Evolutionary conservation across 441 rosid species (phyloP).

Genomic region (Populus hybrid): DNA sequence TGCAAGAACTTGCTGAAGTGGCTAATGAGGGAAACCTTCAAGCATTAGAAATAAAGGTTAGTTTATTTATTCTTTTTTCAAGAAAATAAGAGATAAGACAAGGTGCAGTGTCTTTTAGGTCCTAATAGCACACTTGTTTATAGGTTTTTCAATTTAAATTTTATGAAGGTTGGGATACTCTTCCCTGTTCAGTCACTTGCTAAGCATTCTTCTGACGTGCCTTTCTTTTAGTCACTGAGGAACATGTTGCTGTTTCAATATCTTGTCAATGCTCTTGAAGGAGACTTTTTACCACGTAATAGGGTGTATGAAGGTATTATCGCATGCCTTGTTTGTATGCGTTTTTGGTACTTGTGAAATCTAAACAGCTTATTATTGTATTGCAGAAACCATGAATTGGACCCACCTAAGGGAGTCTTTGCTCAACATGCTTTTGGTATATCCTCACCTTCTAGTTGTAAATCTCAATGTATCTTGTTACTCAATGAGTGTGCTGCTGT

Average conservation of each 20-base stretch:
- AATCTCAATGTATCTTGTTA: slow-evolving; percentile 1
- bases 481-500: not conserved
- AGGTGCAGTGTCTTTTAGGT: not conserved
- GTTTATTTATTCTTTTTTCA: slow-evolving; percentile 11
- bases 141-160: not conserved
- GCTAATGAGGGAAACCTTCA: slow-evolving; percentile 25
- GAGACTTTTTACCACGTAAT: slow-evolving; percentile 58
- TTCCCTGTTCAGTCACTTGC: not conserved
- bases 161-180: slow-evolving; percentile 15
- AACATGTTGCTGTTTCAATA: slow-evolving; percentile 72
- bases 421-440: slow-evolving; percentile 72
- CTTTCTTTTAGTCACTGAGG: slow-evolving; percentile 49
- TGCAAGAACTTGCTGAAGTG: slow-evolving; percentile 42
- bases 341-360: not conserved
- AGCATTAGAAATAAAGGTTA: slow-evolving; percentile 52
- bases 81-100: not conserved
- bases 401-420: slow-evolving; percentile 58
- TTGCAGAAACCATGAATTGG: slow-evolving; percentile 82
- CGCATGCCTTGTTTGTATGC: slow-evolving; percentile 4
- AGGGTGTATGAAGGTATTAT: slow-evolving; percentile 51
- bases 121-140: slow-evolving; percentile 14
- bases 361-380: slow-evolving; percentile 8
- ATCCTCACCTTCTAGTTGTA: slow-evolving; percentile 3
- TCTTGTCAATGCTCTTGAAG: slow-evolving; percentile 64
- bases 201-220: not conserved